These are phyloP conservation scores for Fallopia convolvulus DNA, from an alignment of 148 eudicot species.

Conservation along the genomic window DNA sequence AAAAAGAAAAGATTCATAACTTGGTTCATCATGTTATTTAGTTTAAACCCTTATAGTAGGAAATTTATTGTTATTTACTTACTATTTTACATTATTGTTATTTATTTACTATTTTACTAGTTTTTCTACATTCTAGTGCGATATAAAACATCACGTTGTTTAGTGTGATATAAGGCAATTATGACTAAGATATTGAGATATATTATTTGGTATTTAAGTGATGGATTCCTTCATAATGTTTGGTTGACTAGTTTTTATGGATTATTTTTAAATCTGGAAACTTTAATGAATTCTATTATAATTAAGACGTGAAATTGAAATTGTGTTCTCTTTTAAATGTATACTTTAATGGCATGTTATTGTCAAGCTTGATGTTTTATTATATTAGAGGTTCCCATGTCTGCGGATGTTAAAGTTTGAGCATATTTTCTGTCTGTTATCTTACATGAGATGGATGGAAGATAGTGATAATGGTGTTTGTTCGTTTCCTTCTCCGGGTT, in stretches of 20 bases:
- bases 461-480: slow-evolving; percentile 8
- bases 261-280: background rate
- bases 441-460: background rate
- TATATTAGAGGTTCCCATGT: background rate
- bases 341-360: background rate
- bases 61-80: too few species aligned
- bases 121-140: too few species aligned
- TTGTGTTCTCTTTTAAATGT: background rate
- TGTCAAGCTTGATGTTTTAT: background rate
- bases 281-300: background rate
- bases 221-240: background rate
- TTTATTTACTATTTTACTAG: too few species aligned
- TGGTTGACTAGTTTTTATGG: background rate
- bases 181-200: background rate
- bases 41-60: too few species aligned
- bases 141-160: too few species aligned
- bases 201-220: background rate
- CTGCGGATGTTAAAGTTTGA: background rate
- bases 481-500: slow-evolving; percentile 25
- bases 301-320: background rate
- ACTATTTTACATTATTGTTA: too few species aligned
- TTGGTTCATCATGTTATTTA: too few species aligned
- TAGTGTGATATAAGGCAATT: too few species aligned
- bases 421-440: background rate
- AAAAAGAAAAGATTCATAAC: too few species aligned